Conservation (phyloP, 768 basidiomycete genomes). For the Suillus subalutaceus region DNA sequence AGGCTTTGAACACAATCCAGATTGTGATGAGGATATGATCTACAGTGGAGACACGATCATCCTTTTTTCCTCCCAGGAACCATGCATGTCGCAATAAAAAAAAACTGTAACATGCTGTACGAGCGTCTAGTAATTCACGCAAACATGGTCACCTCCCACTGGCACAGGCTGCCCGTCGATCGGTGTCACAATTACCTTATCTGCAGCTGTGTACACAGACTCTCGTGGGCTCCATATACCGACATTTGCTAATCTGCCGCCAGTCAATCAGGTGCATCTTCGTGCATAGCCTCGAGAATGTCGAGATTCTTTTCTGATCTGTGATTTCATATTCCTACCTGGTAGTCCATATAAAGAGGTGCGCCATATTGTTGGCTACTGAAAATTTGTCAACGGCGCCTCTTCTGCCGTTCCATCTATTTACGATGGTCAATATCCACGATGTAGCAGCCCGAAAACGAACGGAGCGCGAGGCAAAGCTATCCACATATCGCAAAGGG, state of each 20-base stretch:
- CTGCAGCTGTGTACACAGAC: neutral
- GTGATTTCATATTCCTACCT: neutral
- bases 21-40: neutral
- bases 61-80: neutral
- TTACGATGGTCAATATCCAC: neutral
- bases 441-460: slow-evolving; percentile 24
- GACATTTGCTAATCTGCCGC: neutral
- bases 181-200: neutral
- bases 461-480: slow-evolving; percentile 23
- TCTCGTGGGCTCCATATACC: neutral
- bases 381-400: neutral
- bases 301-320: neutral
- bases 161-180: neutral
- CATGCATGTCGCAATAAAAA: neutral
- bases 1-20: neutral
- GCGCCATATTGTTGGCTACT: neutral
- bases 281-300: neutral
- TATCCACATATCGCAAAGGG: slow-evolving; percentile 15
- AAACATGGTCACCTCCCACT: neutral
- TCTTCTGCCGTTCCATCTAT: neutral
- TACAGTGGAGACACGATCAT: neutral
- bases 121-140: neutral
- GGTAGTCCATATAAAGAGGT: neutral
- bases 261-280: neutral
- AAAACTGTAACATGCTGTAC: neutral